phyloP scores from a whole-genome alignment of 2,329 filamentous ascomycete species.

The Calycina marina region DNA sequence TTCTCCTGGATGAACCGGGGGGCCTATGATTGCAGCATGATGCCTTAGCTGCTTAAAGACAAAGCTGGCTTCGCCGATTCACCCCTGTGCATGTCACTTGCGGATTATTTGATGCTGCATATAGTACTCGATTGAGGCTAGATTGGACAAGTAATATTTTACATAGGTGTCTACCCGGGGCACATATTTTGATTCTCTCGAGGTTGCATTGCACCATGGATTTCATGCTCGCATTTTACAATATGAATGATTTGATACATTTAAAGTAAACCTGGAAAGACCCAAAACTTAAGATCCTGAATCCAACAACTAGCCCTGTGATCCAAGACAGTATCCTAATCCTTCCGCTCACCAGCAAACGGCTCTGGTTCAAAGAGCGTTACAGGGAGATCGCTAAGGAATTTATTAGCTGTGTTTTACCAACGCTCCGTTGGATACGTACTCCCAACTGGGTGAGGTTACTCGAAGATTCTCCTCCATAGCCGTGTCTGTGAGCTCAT shows the following conservation, averaged over 20 bases:
- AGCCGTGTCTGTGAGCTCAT: slow-evolving; percentile 5
- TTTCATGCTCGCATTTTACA: not conserved
- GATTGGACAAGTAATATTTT: not conserved
- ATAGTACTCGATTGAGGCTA: not conserved
- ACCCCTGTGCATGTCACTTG: not conserved
- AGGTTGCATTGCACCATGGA: not conserved
- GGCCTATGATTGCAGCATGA: not conserved
- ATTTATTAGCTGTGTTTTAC: slow-evolving; percentile 1
- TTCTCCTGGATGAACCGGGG: not conserved
- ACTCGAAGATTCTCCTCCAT: slow-evolving; percentile 5
- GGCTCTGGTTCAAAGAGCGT: not conserved
- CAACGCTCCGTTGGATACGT: slow-evolving; percentile 1
- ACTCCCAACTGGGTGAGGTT: slow-evolving; percentile 1
- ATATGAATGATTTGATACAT: not conserved
- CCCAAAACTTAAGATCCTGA: not conserved
- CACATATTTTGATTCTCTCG: not conserved
- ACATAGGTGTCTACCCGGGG: not conserved
- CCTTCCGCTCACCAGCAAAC: not conserved
- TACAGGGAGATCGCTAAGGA: not conserved
- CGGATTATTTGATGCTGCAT: not conserved
- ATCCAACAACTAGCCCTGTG: not conserved
- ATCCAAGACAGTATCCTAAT: not conserved
- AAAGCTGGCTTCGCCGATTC: not conserved
- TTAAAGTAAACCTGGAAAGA: slow-evolving; percentile 1
- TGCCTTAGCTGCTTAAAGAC: not conserved